Evolutionary conservation across 2,329 filamentous ascomycete species (phyloP), one percentile per base, ranked within the genome.

Genomic region (Colletotrichum navitas): DNA sequence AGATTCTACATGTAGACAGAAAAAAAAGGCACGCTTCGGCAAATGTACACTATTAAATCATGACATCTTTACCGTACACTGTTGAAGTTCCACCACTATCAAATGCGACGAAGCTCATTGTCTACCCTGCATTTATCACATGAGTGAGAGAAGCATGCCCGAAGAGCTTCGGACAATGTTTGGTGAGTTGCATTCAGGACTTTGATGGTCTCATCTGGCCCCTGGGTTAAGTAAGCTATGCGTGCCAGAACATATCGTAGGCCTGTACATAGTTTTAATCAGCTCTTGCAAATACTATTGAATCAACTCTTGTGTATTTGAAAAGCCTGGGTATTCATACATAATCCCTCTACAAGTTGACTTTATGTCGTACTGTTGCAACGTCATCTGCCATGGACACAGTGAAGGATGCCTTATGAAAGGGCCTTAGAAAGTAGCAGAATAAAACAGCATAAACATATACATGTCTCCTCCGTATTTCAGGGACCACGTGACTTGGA

Each of bases 11-110:
- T 52, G 70, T 75, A 81, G 77, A 80, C 75, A 81, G 79, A 79
- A 63, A 80, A 66, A 56, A 41, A 12, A 41, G 16, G 71, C 63
- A 63, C 73, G 72, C 76, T 77, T 76, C 76, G 76, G 66, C 72
- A 76, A 75, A 79, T 82, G 80, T 83, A 83, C 78, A 82, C 41
- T 72, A 62, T 32, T 66, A 34, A 56, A 70, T 66, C 18, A 71
- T 71, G 49, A 66, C 8, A 24, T 66, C 24, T 62, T 52, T 43
- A 65, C 54, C 18, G 39, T 34, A 52, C 47, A 41, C 5, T 41
- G 32, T 3, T 39, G n/a, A 16, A 14, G 10, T 54, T 21, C 16
- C 24, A 18, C 43, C 10, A 7, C 26, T 29, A 7, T 8, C n/a
- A 26, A 63, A 14, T 52, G 16, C 5, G n/a, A 29, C n/a, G 3